These are phyloP conservation scores for Anthracocystis setariae DNA, from an alignment of 1,284 basidiomycete genomes.

Conservation along the genomic window DNA sequence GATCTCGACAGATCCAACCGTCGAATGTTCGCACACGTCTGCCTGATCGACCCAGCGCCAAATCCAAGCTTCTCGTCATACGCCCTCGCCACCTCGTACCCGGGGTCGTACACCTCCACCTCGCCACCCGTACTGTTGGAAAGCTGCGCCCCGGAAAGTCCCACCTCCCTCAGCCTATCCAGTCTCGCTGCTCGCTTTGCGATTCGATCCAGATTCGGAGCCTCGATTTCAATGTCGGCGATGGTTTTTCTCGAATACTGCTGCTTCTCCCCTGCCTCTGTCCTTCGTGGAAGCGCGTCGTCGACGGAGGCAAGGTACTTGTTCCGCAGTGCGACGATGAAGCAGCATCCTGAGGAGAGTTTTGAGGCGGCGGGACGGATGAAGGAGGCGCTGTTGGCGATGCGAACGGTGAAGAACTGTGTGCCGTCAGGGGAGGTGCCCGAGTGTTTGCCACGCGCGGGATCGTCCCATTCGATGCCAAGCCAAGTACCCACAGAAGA, in stretches of 20 bases:
- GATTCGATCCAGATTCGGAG: conserved; percentile 82
- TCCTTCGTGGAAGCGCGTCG: neutral
- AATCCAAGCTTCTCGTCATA: conserved; percentile 70
- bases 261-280: conserved; percentile 63
- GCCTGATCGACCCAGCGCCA: conserved; percentile 72
- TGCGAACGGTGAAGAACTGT: conserved; percentile 75
- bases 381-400: conserved; percentile 54
- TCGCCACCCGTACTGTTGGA: conserved; percentile 8
- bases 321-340: conserved; percentile 76
- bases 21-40: conserved; percentile 77
- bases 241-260: conserved; percentile 69
- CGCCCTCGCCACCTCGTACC: conserved; percentile 71
- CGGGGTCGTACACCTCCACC: conserved; percentile 17
- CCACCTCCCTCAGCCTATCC: conserved; percentile 78
- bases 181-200: conserved; percentile 77
- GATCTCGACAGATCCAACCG: conserved; percentile 84
- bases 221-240: conserved; percentile 80
- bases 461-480: conserved; percentile 94
- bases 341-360: conserved; percentile 70
- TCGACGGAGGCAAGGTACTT: conserved; percentile 49
- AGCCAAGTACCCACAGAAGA: conserved; percentile 81
- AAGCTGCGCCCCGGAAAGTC: conserved; percentile 73
- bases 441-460: conserved; percentile 83
- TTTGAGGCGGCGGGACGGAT: conserved; percentile 45
- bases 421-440: conserved; percentile 78